Percentiles rank a stretch among this genome's conserved stretches.
These are phyloP conservation scores for Tolypocladium cylindrosporum DNA, from an alignment of 2,329 filamentous ascomycete genomes.

Conservation along the genomic window DNA sequence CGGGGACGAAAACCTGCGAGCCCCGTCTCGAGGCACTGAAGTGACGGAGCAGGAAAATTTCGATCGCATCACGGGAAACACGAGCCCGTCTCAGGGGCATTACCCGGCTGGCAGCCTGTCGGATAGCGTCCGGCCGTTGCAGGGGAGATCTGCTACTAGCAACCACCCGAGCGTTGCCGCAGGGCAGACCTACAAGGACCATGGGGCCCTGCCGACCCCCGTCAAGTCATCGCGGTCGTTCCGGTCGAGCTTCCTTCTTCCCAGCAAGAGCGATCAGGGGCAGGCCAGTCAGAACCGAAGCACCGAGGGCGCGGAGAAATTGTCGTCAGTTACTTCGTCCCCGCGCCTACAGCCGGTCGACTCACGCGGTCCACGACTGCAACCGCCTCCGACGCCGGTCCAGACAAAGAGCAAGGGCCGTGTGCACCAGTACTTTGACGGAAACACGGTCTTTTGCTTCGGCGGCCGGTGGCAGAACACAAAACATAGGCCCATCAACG, in stretches of 20 bases:
- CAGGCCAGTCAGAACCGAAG: conserved; percentile 42
- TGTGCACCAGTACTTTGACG: conserved; percentile 88
- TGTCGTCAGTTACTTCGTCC: conserved; percentile 72
- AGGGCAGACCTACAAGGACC: conserved; percentile 45
- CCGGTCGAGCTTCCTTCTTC: conserved; percentile 62
- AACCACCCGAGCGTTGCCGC: conserved; percentile 46
- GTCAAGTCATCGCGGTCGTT: conserved; percentile 68
- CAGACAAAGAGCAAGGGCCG: conserved; percentile 34
- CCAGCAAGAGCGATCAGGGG: conserved; percentile 41
- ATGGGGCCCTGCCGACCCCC: conserved; percentile 45
- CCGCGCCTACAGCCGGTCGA: conserved; percentile 50
- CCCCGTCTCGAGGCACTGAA: conserved; percentile 70
- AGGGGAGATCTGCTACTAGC: conserved; percentile 28
- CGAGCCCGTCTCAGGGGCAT: conserved; percentile 57
- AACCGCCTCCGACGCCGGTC: conserved; percentile 21
- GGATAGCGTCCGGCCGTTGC: conserved; percentile 72
- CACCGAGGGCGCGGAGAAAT: conserved; percentile 63
- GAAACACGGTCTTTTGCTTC: conserved; percentile 84
- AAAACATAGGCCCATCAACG: conserved; percentile 76
- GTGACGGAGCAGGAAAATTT: conserved; percentile 64
- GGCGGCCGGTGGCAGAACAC: conserved; percentile 85
- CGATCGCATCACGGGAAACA: conserved; percentile 63
- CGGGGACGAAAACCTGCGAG: conserved; percentile 40
- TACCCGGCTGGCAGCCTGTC: conserved; percentile 51
- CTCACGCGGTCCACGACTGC: conserved; percentile 12